Evolutionary conservation across 139 green algal genomes (phyloP), one percentile per base, ranked within the genome.

Genomic region (Eudorina sp.): DNA sequence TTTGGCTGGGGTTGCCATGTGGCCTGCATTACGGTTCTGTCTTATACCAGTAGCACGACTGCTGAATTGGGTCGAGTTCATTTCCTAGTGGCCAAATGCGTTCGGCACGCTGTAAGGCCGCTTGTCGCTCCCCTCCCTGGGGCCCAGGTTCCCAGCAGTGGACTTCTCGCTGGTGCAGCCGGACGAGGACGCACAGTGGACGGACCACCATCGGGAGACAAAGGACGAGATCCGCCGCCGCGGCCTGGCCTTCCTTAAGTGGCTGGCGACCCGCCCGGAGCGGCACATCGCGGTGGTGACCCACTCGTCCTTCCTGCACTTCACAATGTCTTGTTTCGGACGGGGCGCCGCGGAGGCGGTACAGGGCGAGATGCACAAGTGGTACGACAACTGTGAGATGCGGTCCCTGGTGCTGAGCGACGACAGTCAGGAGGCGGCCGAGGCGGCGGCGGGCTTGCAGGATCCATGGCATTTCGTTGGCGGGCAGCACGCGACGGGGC

Each of bases 161-260:
- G 91, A 95, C 88, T 95, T 95, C 58, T 94, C 88, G 19, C 83
- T 91, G 73, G 83, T 96, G 21, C 45, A 72, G 34, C 68, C 72
- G 2, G 88, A 94, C 48, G 84, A 91, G 70, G 92, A 95, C 85
- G 79, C 69, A 68, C 58, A 93, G 83, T 95, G 92, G 92, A 62
- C 53, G 21, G 21, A 58, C 7, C 83, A 93, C 0, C 72, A 80
- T 23, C 81, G 92, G 3, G 92, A 95, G 84, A 89, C 68, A 2
- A 79, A 91, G 43, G 89, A 88, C 43, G 79, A 92, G 46, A 94
- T 95, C 29, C 75, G 80, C 66, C 58, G 68, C 41, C 83, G 83
- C 68, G 83, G 83, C 25, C 48, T 81, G 36, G 46, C 46, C 36
- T 88, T 88, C 66, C 83, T 88, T n/a, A 48, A 55, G 27, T 86